phyloP scores from a whole-genome alignment of 805 yeast species.

The Candida nemodendra region DNA sequence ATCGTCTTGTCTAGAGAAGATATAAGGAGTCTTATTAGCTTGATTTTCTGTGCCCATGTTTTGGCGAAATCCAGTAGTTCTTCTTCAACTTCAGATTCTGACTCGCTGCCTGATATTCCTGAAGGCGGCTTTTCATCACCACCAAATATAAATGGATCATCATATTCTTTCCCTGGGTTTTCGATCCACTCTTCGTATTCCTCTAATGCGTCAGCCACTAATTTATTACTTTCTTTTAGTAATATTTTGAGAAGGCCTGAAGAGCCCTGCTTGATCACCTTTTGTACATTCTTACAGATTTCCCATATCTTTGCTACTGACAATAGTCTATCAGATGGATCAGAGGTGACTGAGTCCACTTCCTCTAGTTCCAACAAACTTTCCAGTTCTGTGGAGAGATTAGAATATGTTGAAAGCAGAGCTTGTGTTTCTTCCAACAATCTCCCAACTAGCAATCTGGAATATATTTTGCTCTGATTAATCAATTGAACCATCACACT shows the following conservation, averaged over 20 bases:
- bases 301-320: constrained; percentile 73
- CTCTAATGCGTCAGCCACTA: constrained; percentile 61
- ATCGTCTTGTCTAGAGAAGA: constrained; percentile 58
- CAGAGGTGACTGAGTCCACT: constrained; percentile 21
- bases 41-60: constrained; percentile 52
- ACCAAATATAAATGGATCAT: constrained; percentile 50
- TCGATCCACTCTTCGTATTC: constrained; percentile 72
- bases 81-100: constrained; percentile 22
- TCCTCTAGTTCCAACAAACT: constrained; percentile 10
- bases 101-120: constrained; percentile 30
- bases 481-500: constrained; percentile 45
- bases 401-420: constrained; percentile 15
- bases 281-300: constrained; percentile 50
- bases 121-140: constrained; percentile 21
- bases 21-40: constrained; percentile 56
- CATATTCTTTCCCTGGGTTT: constrained; percentile 51
- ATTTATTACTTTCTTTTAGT: constrained; percentile 41
- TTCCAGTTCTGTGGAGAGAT: constrained; percentile 20
- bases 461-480: constrained; percentile 33
- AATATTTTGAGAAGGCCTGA: constrained; percentile 50
- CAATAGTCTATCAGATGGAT: constrained; percentile 45
- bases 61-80: constrained; percentile 35
- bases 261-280: constrained; percentile 47
- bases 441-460: constrained; percentile 31
- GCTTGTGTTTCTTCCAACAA: constrained; percentile 26